phyloP scores from a whole-genome alignment of 2,329 filamentous ascomycete genomes.

The Talaromyces sp. region DNA sequence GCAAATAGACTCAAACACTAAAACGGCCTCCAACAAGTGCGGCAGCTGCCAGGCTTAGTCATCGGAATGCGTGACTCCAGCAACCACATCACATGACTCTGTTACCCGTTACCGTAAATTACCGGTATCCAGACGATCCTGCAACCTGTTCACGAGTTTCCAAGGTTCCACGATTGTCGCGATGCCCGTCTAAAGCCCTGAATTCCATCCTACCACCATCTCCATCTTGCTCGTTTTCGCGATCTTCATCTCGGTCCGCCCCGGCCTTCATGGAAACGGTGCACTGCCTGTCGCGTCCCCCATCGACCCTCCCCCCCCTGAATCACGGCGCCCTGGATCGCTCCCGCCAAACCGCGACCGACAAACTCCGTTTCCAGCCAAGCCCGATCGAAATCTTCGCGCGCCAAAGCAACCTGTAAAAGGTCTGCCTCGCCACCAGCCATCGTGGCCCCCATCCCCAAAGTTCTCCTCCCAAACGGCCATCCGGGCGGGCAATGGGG shows the following conservation, averaged over 20 bases:
- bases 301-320: not conserved
- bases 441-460: constrained; percentile 44
- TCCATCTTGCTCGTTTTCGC: not conserved
- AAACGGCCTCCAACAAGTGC: no score
- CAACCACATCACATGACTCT: not conserved
- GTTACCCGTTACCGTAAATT: constrained; percentile 3
- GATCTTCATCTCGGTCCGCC: not conserved
- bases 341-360: not conserved
- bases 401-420: not conserved
- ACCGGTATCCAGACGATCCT: not conserved
- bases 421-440: constrained; percentile 7
- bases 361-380: constrained; percentile 2
- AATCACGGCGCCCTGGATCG: not conserved
- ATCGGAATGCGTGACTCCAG: constrained; percentile 5
- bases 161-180: not conserved
- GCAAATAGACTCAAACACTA: no score
- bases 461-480: constrained; percentile 38
- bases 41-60: no score
- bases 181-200: not conserved
- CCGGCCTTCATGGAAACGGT: not conserved
- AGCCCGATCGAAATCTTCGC: constrained; percentile 6
- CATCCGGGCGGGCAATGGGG: constrained; percentile 48
- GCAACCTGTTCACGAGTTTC: not conserved
- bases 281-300: not conserved
- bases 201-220: not conserved